Conservation (phyloP, 2,329 filamentous ascomycete genomes). For the Diaporthe sp. region DNA sequence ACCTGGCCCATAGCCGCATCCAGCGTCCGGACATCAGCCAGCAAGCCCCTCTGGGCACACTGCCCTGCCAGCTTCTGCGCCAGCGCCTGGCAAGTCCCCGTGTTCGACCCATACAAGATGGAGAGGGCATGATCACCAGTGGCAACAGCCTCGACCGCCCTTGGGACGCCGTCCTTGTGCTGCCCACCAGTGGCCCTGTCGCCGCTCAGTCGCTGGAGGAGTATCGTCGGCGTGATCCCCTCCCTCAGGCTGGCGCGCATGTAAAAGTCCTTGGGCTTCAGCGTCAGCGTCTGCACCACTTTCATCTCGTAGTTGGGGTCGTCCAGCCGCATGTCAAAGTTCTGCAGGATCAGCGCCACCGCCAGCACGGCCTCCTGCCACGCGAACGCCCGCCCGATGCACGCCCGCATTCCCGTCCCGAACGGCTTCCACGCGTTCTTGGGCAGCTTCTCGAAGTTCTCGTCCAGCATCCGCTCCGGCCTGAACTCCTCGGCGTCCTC, state of each 20-base stretch:
- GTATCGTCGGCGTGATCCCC: constrained; percentile 64
- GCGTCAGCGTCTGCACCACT: constrained; percentile 69
- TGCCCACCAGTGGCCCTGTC: constrained; percentile 58
- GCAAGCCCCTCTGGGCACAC: constrained; percentile 72
- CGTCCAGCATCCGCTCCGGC: constrained; percentile 81
- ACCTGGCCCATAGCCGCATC: constrained; percentile 73
- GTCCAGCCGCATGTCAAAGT: constrained; percentile 76
- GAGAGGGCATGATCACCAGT: constrained; percentile 61
- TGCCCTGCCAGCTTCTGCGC: constrained; percentile 72
- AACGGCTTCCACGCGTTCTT: constrained; percentile 80
- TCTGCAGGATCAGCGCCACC: constrained; percentile 76
- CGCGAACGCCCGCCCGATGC: constrained; percentile 81
- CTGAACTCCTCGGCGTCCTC: constrained; percentile 75
- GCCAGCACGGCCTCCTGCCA: constrained; percentile 79
- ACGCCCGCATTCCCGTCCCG: constrained; percentile 69
- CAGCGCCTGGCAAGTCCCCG: constrained; percentile 79
- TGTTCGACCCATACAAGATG: constrained; percentile 80
- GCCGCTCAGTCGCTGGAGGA: constrained; percentile 62
- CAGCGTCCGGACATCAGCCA: constrained; percentile 66
- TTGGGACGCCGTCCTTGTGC: constrained; percentile 58
- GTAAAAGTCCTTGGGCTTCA: constrained; percentile 75
- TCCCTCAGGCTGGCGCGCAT: constrained; percentile 74
- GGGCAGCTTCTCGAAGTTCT: constrained; percentile 73
- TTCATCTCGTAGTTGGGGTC: constrained; percentile 72
- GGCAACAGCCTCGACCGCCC: constrained; percentile 11